phyloP scores from a whole-genome alignment of 345 rosid genomes.

The thale cress (Arabidopsis thaliana) region DNA sequence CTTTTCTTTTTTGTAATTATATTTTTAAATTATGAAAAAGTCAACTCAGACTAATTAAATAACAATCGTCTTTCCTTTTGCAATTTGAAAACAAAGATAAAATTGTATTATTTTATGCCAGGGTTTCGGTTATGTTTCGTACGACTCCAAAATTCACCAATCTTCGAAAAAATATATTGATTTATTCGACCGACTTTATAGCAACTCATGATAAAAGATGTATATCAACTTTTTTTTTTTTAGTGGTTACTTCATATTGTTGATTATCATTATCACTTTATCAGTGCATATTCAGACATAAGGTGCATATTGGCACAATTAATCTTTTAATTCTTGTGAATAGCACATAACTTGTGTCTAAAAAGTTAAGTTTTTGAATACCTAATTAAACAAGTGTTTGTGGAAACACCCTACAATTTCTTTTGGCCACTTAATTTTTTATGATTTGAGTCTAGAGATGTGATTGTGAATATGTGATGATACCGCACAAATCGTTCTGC shows the following conservation, averaged over 20 bases:
- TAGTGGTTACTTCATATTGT: neutral
- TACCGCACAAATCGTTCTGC: no score
- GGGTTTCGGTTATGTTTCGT: neutral
- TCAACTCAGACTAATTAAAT: constrained; percentile 29
- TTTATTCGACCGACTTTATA: neutral
- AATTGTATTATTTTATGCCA: constrained; percentile 9
- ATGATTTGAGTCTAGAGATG: no score
- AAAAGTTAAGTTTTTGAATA: neutral
- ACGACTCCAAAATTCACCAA: neutral
- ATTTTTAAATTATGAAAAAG: constrained; percentile 28
- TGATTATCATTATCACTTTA: neutral
- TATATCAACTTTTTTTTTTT: neutral
- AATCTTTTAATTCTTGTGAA: neutral
- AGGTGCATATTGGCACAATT: neutral
- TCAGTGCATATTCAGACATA: neutral
- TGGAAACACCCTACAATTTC: no score
- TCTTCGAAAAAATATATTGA: neutral
- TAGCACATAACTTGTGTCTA: neutral
- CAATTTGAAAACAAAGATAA: constrained; percentile 1
- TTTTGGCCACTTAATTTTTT: no score
- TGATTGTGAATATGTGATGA: no score
- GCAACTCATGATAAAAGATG: neutral
- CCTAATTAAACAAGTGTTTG: neutral
- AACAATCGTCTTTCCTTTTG: constrained; percentile 13
- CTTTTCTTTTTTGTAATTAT: constrained; percentile 28